phyloP scores from a whole-genome alignment of 1,139 yeast species.

The Kurtzmaniella natalensis region DNA sequence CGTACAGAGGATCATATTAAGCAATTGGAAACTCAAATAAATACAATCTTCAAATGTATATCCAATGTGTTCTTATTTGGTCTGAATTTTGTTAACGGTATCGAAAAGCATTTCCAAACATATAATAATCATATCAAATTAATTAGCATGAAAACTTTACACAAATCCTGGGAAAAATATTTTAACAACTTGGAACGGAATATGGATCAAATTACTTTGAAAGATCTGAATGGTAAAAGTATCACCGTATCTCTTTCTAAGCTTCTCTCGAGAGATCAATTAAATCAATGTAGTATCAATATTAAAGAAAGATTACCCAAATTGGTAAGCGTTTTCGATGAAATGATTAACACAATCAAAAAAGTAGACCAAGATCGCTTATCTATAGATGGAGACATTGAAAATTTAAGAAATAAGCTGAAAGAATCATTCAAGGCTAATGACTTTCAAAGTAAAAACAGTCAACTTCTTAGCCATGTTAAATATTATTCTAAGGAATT shows the following conservation, averaged over 20 bases:
- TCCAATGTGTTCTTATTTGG: constrained; percentile 58
- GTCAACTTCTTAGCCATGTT: constrained; percentile 2
- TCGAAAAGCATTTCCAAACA: constrained; percentile 49
- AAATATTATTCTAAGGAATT: constrained; percentile 6
- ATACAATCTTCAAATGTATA: constrained; percentile 47
- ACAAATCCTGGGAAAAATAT: constrained; percentile 44
- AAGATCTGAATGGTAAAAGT: constrained; percentile 11
- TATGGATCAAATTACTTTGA: constrained; percentile 26
- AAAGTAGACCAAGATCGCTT: constrained; percentile 24
- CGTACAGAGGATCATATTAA: constrained; percentile 18
- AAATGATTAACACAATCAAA: constrained; percentile 27
- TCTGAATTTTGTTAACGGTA: constrained; percentile 44
- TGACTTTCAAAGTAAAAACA: constrained; percentile 3
- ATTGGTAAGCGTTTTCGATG: constrained; percentile 35
- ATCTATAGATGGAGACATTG: constrained; percentile 29
- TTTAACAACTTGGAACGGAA: constrained; percentile 32
- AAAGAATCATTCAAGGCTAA: constrained; percentile 24
- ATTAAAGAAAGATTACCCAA: constrained; percentile 26
- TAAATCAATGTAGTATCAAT: constrained; percentile 18
- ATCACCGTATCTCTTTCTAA: constrained; percentile 17
- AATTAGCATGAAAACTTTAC: constrained; percentile 44
- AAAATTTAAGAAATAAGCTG: constrained; percentile 31
- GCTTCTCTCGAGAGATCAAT: constrained; percentile 23
- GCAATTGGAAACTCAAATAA: constrained; percentile 24
- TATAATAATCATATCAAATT: constrained; percentile 44